Base-by-base conservation (phyloP, 2,329 filamentous ascomycete genomes). In the Colletotrichum sansevieriae region DNA sequence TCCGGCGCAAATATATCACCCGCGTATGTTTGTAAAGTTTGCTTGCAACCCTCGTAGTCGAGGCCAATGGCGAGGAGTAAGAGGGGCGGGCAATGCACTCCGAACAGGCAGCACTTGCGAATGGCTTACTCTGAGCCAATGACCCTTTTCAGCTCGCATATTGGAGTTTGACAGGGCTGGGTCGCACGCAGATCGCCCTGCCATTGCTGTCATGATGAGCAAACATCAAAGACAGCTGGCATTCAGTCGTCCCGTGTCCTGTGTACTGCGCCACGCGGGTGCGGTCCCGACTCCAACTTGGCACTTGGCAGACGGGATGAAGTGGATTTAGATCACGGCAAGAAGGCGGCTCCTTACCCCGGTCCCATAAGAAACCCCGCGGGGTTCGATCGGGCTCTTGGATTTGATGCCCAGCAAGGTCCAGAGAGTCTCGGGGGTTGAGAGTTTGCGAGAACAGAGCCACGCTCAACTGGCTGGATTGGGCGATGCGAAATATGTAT, bases 41-140 rank as follows among this genome's bases (percentile, higher is more conserved):
- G 35, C 15, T 25, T 46, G 13, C 20, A 12, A 13, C 15, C 4
- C 12, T 41, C 20, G 10, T 33, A 37, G 6, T 20, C 52, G 18
- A 12, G n/a, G 15, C 35, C 25, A 37, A 37, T 11, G 39, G 29
- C n/a, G n/a, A 54, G 22, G 9, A 29, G 33, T 39, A 8, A 57
- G 22, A 33, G 25, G 54, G n/a, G 33, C 57, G 47, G 57, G 22
- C 47, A 49, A 35, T 47, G 61, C 35, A 51, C 35, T 22, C 29
- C n/a, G 13, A 52, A 33, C 33, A 65, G 65, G 62, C 62, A 61
- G 43, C 55, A 55, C 12, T 51, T 29, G n/a, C 25, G 13, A 4
- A 49, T 65, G 66, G 63, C 62, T 65, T 60, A 8, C 12, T 7
- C 20, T 18, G 25, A 39, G 62, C 62, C 62, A 68, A 68, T 65